A percentile compares a stretch with the other conserved stretches of the same genome.
Evolutionary conservation across 129 eudicot genomes (phyloP).

Genomic region (Tagetes patula): DNA sequence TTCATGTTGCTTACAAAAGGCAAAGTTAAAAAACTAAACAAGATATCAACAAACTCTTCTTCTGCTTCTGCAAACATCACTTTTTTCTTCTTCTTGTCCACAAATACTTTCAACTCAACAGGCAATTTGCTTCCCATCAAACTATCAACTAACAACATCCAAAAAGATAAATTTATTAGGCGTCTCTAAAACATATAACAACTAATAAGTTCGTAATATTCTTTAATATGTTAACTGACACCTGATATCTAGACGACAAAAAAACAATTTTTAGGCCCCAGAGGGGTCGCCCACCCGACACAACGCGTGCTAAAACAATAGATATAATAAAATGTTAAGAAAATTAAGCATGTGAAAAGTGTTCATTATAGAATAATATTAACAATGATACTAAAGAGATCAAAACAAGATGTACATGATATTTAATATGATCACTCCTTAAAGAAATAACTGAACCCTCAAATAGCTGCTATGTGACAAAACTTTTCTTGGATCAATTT

Average conservation of each 20-base stretch:
- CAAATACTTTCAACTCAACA: slow-evolving; percentile 26
- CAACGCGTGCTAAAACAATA: neutral
- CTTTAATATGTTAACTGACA: neutral
- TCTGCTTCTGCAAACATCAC: slow-evolving; percentile 40
- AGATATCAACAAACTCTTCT: slow-evolving; percentile 32
- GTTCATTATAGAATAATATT: neutral
- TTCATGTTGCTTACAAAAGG: slow-evolving; percentile 26
- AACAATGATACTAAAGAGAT: neutral
- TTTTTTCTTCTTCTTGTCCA: slow-evolving; percentile 30
- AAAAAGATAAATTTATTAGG: neutral
- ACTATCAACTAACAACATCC: slow-evolving; percentile 6
- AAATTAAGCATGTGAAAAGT: neutral
- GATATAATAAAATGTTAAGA: neutral
- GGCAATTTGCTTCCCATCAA: slow-evolving; percentile 20
- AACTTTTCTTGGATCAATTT: neutral
- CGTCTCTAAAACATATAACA: too few species aligned
- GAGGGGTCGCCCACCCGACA: neutral
- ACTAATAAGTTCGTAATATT: neutral
- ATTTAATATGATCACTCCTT: neutral
- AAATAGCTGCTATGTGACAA: neutral
- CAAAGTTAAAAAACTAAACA: slow-evolving; percentile 38
- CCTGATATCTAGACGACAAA: neutral
- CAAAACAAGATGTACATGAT: neutral
- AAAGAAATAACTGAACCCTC: neutral
- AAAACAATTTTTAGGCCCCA: neutral